Percentiles rank a stretch among this genome's conserved stretches.
Evolutionary conservation across 2,329 filamentous ascomycete genomes (phyloP).

Genomic region (Claviceps arundinis): DNA sequence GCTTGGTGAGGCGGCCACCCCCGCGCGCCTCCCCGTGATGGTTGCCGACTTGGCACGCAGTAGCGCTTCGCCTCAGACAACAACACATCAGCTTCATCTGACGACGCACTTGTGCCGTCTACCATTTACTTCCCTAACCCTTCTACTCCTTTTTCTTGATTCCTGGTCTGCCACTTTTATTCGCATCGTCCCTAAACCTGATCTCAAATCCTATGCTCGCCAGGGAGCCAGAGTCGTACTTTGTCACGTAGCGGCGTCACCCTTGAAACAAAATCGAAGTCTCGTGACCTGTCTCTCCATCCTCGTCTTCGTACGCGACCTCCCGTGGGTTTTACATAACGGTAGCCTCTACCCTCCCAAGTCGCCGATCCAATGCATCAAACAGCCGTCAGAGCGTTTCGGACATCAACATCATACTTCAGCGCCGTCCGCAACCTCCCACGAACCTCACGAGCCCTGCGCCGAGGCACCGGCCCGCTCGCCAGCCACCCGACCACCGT

Average conservation of each 20-base stretch:
- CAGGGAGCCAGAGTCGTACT: neutral
- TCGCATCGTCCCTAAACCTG: neutral
- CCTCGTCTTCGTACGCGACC: neutral
- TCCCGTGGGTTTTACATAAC: neutral
- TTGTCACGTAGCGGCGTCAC: neutral
- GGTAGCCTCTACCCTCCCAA: neutral
- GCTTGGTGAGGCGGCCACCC: too few relatives aligned
- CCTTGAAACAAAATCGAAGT: neutral
- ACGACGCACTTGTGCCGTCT: too few relatives aligned
- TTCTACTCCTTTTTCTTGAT: neutral
- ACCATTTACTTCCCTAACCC: too few relatives aligned
- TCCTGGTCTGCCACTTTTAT: neutral
- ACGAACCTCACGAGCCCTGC: constrained; percentile 12
- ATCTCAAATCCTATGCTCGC: neutral
- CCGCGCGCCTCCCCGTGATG: too few relatives aligned
- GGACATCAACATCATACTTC: constrained; percentile 54
- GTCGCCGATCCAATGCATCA: constrained; percentile 51
- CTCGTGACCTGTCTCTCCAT: neutral
- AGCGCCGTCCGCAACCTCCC: constrained; percentile 43
- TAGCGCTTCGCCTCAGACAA: too few relatives aligned
- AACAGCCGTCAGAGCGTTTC: constrained; percentile 52
- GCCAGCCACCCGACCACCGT: constrained; percentile 17
- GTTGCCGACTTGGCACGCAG: too few relatives aligned
- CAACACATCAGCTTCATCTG: too few relatives aligned
- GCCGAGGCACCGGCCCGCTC: constrained; percentile 12